phyloP scores from a whole-genome alignment of 1,139 yeast species.

The Saccharomycopsis hybrid region DNA sequence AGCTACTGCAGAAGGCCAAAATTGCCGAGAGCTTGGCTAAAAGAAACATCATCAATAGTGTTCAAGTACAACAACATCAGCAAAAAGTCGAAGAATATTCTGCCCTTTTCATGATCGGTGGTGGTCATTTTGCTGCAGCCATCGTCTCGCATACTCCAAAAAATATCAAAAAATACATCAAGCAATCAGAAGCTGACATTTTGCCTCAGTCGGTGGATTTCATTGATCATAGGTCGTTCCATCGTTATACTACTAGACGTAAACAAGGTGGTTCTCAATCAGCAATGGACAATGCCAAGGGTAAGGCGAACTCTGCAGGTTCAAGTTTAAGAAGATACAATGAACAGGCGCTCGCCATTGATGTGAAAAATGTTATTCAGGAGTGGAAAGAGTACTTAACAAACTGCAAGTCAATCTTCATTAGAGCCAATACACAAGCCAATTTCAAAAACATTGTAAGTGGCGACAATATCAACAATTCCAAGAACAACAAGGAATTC shows the following conservation, averaged over 20 bases:
- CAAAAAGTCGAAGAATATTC: constrained; percentile 36
- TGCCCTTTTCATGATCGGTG: constrained; percentile 90
- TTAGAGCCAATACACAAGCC: constrained; percentile 75
- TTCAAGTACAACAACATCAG: neutral
- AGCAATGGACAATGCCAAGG: constrained; percentile 85
- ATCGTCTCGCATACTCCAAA: constrained; percentile 68
- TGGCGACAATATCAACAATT: constrained; percentile 45
- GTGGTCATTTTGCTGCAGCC: constrained; percentile 98
- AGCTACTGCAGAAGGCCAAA: no score
- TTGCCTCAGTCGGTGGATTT: constrained; percentile 60
- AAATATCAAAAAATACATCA: constrained; percentile 44
- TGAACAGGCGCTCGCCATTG: constrained; percentile 75
- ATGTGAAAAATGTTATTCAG: constrained; percentile 59
- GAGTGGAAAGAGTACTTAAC: constrained; percentile 59
- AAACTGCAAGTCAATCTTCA: constrained; percentile 63
- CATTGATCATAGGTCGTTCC: constrained; percentile 78
- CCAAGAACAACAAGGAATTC: constrained; percentile 6
- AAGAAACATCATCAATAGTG: no score
- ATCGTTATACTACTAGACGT: constrained; percentile 90
- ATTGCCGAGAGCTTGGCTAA: no score
- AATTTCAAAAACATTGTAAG: constrained; percentile 64
- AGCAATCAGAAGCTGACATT: constrained; percentile 39
- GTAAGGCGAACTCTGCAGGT: constrained; percentile 97
- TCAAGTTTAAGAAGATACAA: constrained; percentile 83
- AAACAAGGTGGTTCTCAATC: constrained; percentile 98